phyloP scores from a whole-genome alignment of 768 basidiomycete species.

The Pisolithus microcarpus region DNA sequence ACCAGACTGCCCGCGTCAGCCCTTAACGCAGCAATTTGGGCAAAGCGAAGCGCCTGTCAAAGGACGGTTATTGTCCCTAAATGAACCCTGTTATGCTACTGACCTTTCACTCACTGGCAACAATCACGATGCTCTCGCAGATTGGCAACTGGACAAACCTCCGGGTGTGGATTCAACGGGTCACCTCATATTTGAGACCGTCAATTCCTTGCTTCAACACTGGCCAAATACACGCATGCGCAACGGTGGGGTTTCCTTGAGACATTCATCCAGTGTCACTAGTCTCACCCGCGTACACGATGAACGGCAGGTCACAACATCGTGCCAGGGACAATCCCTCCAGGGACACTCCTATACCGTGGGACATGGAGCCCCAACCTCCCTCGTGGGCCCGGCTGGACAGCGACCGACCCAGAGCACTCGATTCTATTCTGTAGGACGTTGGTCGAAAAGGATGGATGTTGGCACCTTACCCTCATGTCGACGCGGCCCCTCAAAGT shows the following conservation, averaged over 20 bases:
- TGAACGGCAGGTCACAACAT: conserved; percentile 1
- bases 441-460: neutral
- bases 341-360: conserved; percentile 4
- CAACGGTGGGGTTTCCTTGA: conserved; percentile 26
- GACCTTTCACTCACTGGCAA: too few relatives aligned
- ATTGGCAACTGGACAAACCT: conserved; percentile 18
- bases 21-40: too few relatives aligned
- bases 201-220: conserved; percentile 31
- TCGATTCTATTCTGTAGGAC: conserved; percentile 25
- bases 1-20: too few relatives aligned
- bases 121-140: too few relatives aligned
- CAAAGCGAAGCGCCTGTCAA: too few relatives aligned
- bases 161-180: conserved; percentile 24
- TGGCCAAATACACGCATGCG: conserved; percentile 43
- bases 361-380: conserved; percentile 11
- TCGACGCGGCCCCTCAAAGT: conserved; percentile 32
- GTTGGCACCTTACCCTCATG: conserved; percentile 7
- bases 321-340: conserved; percentile 2
- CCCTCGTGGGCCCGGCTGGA: conserved; percentile 23
- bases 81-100: too few relatives aligned
- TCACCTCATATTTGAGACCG: conserved; percentile 29
- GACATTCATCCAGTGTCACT: neutral
- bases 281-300: neutral
- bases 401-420: conserved; percentile 25
- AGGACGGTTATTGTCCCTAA: too few relatives aligned